phyloP scores from a whole-genome alignment of 2,329 filamentous ascomycete genomes.

The Ophiosphaerella herpotricha region DNA sequence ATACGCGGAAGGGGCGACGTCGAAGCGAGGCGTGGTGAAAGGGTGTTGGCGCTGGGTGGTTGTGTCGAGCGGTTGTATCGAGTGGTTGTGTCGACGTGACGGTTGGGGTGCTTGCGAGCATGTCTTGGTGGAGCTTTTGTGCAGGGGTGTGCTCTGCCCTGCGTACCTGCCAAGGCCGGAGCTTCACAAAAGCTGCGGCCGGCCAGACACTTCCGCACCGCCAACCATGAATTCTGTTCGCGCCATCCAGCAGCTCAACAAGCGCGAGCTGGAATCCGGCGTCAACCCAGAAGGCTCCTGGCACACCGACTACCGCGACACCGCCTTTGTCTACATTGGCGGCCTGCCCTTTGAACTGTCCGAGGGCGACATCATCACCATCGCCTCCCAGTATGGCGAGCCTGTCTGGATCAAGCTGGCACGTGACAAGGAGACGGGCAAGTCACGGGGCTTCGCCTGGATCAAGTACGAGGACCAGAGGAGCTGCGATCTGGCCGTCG shows the following conservation, averaged over 20 bases:
- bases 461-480: slow-evolving; percentile 98
- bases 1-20: background rate
- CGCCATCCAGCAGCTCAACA: slow-evolving; percentile 89
- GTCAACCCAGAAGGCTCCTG: slow-evolving; percentile 87
- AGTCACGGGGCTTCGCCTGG: slow-evolving; percentile 92
- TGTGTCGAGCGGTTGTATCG: slow-evolving; percentile 7
- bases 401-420: slow-evolving; percentile 90
- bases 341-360: slow-evolving; percentile 90
- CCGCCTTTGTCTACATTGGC: slow-evolving; percentile 95
- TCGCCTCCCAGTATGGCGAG: slow-evolving; percentile 97
- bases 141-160: slow-evolving; percentile 27
- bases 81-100: slow-evolving; percentile 15
- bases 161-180: slow-evolving; percentile 33
- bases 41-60: slow-evolving; percentile 5
- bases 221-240: slow-evolving; percentile 87
- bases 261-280: slow-evolving; percentile 88
- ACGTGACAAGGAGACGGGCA: slow-evolving; percentile 94
- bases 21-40: background rate
- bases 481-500: slow-evolving; percentile 92
- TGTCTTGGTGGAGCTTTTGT: slow-evolving; percentile 31
- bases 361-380: slow-evolving; percentile 93
- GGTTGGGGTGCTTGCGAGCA: slow-evolving; percentile 17
- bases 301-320: slow-evolving; percentile 97
- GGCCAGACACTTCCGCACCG: slow-evolving; percentile 1
- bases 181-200: slow-evolving; percentile 24